Evolutionary conservation across 805 yeast species (phyloP).

Genomic region (Candida sakaeoensis): DNA sequence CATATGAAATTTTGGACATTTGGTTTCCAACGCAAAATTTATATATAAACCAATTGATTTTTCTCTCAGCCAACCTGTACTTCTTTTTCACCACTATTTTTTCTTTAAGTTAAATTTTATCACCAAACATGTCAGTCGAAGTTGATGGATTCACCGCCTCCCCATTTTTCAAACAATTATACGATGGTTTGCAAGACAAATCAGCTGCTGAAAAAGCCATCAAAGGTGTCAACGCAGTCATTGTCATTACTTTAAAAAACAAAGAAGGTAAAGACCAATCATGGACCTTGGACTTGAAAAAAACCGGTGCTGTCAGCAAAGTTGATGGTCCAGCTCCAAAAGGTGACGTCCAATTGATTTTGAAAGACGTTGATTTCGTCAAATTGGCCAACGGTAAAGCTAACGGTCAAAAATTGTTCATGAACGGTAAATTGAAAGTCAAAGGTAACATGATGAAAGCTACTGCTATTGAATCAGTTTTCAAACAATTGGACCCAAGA

Average conservation of each 20-base stretch:
- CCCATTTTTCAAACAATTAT: slow-evolving; percentile 36
- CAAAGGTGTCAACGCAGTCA: slow-evolving; percentile 52
- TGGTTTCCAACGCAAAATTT: not conserved
- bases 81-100: slow-evolving; percentile 3
- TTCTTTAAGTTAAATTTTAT: not conserved
- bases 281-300: slow-evolving; percentile 69
- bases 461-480: slow-evolving; percentile 64
- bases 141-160: slow-evolving; percentile 44
- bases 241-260: slow-evolving; percentile 66
- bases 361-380: slow-evolving; percentile 66
- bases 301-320: slow-evolving; percentile 45
- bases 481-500: slow-evolving; percentile 48
- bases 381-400: slow-evolving; percentile 74
- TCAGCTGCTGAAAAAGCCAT: slow-evolving; percentile 36
- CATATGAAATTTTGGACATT: slow-evolving; percentile 8
- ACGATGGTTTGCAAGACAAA: slow-evolving; percentile 35
- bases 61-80: not conserved
- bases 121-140: slow-evolving; percentile 21
- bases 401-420: slow-evolving; percentile 78
- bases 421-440: slow-evolving; percentile 80
- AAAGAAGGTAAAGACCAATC: slow-evolving; percentile 54
- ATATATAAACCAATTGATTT: not conserved
- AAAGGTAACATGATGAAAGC: slow-evolving; percentile 93
- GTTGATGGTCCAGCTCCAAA: slow-evolving; percentile 46
- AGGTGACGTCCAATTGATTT: slow-evolving; percentile 59